A percentile compares a stretch with the other conserved stretches of the same genome.
Conservation (phyloP, 257 asterid species). For the Avicennia marina region DNA sequence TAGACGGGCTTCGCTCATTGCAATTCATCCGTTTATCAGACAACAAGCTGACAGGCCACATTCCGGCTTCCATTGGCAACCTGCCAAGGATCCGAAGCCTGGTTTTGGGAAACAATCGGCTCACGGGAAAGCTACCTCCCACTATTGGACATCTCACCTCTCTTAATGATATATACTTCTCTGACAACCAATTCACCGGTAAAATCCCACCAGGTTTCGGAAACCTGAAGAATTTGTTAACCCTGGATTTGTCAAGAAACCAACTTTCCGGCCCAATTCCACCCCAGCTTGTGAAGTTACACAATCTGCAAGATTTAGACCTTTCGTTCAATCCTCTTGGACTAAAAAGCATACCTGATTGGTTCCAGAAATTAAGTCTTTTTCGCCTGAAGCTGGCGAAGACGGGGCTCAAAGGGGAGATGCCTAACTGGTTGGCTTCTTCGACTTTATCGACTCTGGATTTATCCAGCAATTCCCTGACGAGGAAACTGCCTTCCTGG, state of each 20-base stretch:
- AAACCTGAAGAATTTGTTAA: constrained; percentile 30
- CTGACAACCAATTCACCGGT: constrained; percentile 51
- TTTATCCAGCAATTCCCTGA: constrained; percentile 49
- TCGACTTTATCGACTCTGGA: constrained; percentile 47
- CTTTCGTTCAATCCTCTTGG: constrained; percentile 59
- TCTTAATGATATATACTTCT: constrained; percentile 37
- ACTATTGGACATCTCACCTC: constrained; percentile 41
- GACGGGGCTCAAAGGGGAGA: constrained; percentile 52
- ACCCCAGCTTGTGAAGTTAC: constrained; percentile 27
- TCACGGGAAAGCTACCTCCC: constrained; percentile 52
- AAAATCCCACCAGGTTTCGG: constrained; percentile 51
- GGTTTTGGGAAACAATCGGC: constrained; percentile 43
- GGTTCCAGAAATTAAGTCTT: constrained; percentile 33
- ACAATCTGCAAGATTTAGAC: constrained; percentile 32
- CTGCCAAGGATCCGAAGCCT: constrained; percentile 34
- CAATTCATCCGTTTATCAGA: constrained; percentile 30
- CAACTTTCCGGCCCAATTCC: constrained; percentile 43
- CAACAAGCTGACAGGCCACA: constrained; percentile 45
- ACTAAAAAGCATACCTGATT: constrained; percentile 37
- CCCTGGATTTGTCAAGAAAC: constrained; percentile 53
- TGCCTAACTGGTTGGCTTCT: constrained; percentile 51
- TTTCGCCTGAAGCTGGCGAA: constrained; percentile 33
- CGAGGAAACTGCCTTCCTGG: constrained; percentile 55
- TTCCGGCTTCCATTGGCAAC: constrained; percentile 50
- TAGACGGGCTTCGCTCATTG: constrained; percentile 38